Percentiles rank a stretch among this genome's conserved stretches.
These are phyloP conservation scores for Kodamaea sagamina DNA, from an alignment of 805 yeast species.

Conservation along the genomic window DNA sequence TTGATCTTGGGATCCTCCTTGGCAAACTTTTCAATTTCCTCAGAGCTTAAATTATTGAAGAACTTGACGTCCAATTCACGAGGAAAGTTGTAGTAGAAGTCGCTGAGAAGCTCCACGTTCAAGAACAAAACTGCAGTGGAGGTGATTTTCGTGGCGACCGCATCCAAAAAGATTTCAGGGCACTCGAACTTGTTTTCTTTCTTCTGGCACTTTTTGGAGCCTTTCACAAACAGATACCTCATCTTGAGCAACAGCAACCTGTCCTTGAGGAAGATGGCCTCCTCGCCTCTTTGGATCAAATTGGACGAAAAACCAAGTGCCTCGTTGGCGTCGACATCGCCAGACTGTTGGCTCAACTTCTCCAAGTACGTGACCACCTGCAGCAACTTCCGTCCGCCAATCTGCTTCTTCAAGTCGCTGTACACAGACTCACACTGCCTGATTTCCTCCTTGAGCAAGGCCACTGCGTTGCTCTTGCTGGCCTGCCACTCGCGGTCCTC, in stretches of 20 bases:
- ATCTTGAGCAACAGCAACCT: conserved; percentile 68
- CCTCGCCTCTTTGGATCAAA: conserved; percentile 74
- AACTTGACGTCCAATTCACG: conserved; percentile 83
- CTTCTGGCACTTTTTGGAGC: conserved; percentile 70
- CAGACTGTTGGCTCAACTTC: conserved; percentile 43
- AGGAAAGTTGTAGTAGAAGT: conserved; percentile 95
- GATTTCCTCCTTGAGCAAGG: conserved; percentile 78
- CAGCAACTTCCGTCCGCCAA: conserved; percentile 81
- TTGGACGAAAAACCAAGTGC: conserved; percentile 82
- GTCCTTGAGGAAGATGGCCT: conserved; percentile 77
- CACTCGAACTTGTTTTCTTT: conserved; percentile 85
- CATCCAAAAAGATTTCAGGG: conserved; percentile 92
- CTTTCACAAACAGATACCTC: conserved; percentile 70
- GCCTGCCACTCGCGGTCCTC: conserved; percentile 92
- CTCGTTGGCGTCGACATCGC: conserved; percentile 54
- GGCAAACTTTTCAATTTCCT: conserved; percentile 86
- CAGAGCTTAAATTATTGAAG: conserved; percentile 60
- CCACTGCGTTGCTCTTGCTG: conserved; percentile 76
- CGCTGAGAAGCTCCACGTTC: conserved; percentile 91
- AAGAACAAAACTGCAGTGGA: conserved; percentile 90
- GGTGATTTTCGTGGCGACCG: conserved; percentile 87
- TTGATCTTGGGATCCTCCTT: conserved; percentile 91
- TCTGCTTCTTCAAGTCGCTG: conserved; percentile 57
- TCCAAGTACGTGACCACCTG: conserved; percentile 79
- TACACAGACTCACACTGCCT: conserved; percentile 74